These are phyloP conservation scores for Crassisporium funariophilum DNA, from an alignment of 768 basidiomycete genomes.

Conservation along the genomic window DNA sequence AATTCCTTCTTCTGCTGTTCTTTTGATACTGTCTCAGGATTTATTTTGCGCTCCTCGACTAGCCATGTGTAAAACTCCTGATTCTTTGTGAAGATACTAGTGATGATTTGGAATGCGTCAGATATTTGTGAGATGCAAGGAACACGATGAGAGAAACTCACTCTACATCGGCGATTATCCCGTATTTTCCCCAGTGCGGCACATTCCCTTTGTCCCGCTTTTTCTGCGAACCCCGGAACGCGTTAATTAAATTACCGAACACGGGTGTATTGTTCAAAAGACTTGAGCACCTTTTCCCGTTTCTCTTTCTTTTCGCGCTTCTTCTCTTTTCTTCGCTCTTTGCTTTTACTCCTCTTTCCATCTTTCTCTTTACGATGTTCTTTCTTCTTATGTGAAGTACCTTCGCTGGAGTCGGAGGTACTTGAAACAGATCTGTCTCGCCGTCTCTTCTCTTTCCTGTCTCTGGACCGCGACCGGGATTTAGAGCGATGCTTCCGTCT, in stretches of 20 bases:
- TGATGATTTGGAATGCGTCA: slow-evolving; percentile 1
- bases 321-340: slow-evolving; percentile 47
- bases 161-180: slow-evolving; percentile 85
- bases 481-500: slow-evolving; percentile 21
- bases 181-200: slow-evolving; percentile 89
- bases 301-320: slow-evolving; percentile 73
- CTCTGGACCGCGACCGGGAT: slow-evolving; percentile 33
- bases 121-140: not conserved
- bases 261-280: not conserved
- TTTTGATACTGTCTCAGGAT: slow-evolving; percentile 86
- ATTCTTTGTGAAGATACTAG: slow-evolving; percentile 80
- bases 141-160: slow-evolving; percentile 46
- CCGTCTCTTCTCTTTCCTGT: slow-evolving; percentile 23
- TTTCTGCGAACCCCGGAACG: slow-evolving; percentile 35
- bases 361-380: slow-evolving; percentile 46
- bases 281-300: slow-evolving; percentile 51
- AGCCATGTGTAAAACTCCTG: slow-evolving; percentile 93
- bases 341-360: slow-evolving; percentile 48
- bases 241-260: slow-evolving; percentile 2
- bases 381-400: slow-evolving; percentile 44
- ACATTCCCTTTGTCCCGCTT: slow-evolving; percentile 57
- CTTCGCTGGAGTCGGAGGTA: slow-evolving; percentile 42
- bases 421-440: slow-evolving; percentile 41
- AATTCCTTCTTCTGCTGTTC: slow-evolving; percentile 89
- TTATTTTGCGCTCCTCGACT: slow-evolving; percentile 88